phyloP scores from a whole-genome alignment of 2,329 filamentous ascomycete species.

The Ophiostoma sp. region DNA sequence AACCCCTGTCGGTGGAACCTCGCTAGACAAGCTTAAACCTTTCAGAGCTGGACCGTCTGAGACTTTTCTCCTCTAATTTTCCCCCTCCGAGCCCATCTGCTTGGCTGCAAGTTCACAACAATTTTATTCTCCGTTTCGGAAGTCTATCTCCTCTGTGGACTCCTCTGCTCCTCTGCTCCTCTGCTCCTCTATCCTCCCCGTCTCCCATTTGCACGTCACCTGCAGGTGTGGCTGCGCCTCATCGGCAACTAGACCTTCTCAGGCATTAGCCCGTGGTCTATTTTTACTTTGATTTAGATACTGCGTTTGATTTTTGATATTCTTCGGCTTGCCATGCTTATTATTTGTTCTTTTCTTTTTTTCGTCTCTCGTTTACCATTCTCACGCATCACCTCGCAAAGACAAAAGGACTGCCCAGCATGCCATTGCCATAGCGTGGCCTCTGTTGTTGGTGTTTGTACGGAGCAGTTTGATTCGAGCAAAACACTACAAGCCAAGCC shows the following conservation, averaged over 20 bases:
- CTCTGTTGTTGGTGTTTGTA: no score
- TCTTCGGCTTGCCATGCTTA: background rate
- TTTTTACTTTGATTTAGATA: background rate
- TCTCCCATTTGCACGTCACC: no score
- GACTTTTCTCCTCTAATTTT: background rate
- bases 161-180: background rate
- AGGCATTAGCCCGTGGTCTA: background rate
- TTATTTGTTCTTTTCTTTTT: background rate
- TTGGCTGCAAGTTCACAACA: no score
- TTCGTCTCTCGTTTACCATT: no score
- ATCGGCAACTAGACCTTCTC: background rate
- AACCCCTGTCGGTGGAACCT: background rate
- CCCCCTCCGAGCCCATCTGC: background rate
- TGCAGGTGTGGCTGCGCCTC: slow-evolving; percentile 2
- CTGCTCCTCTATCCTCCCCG: background rate
- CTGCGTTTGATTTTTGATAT: background rate
- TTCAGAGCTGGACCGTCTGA: background rate
- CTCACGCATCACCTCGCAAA: no score
- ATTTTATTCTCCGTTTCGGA: no score
- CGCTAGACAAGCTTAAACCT: background rate
- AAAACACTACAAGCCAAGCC: no score
- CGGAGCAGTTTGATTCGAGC: no score
- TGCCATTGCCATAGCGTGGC: no score
- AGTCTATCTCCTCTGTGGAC: background rate
- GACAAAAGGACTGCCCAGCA: no score